Evolutionary conservation across 192 early-diverging fungal genomes (phyloP), one percentile per base, ranked within the genome.

Genomic region (Coemansia sp.): DNA sequence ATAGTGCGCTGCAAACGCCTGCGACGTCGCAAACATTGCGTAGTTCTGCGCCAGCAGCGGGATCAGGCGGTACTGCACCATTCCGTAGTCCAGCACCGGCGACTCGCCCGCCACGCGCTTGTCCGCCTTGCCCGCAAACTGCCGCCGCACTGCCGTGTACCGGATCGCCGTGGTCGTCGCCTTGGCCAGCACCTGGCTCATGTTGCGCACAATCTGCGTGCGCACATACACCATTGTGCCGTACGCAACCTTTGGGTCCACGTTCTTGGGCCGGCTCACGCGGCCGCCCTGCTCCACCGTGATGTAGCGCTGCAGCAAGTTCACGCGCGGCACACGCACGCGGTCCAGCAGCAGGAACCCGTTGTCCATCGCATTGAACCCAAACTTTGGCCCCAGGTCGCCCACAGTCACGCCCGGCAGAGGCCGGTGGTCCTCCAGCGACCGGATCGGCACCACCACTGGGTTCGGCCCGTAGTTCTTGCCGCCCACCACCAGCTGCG

Each of bases 371-470:
- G 83, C 66, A 65, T 92, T 90, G 82, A 86, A 91, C 11, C 92
- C 92, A 58, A 91, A 89, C 83, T 95, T 95, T 42, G 90, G 89
- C 11, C 92, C 92, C 64, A 95, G 84, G 56, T 95, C 91, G 45
- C 90, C 90, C n/a, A 92, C 86, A 33, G 85, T 90, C 54, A 95
- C 83, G 52, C 92, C 91, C 4, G 81, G 66, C 54, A 95, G 65
- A 52, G 88, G 85, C 57, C 67, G 76, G 71, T 95, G 92, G 54
- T 86, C 83, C 56, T 84, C 77, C 25, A 86, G 68, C 18, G 86
- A 87, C 53, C 92, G 90, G 33, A 95, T 86, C 9, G 87, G 92
- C 33, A 93, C 90, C 23, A 87, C 73, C 54, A 95, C 89, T 2
- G 91, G 87, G 56, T 90, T 88, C 8, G 89, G 87, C 16, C 92